Evolutionary conservation across 2,329 filamentous ascomycete genomes (phyloP).

Genomic region (Hypoxylon rubiginosum): DNA sequence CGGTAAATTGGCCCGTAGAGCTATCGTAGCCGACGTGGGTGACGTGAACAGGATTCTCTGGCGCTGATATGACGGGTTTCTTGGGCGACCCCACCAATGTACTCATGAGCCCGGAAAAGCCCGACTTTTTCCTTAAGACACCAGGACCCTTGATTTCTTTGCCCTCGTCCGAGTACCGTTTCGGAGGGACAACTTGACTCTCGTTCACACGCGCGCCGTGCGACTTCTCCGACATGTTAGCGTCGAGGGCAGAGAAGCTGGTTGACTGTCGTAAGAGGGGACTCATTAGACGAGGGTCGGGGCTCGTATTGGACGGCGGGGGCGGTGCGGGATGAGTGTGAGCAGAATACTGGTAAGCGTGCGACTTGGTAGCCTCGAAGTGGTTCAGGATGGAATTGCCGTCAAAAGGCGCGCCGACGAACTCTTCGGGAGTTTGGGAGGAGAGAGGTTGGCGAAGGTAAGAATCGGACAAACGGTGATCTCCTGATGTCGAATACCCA

Average conservation of each 20-base stretch:
- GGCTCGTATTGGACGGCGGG: constrained; percentile 60
- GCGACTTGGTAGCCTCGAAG: constrained; percentile 66
- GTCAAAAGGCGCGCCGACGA: constrained; percentile 76
- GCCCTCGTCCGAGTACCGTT: constrained; percentile 84
- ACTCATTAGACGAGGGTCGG: constrained; percentile 66
- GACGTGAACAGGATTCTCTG: constrained; percentile 97
- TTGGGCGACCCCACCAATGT: constrained; percentile 86
- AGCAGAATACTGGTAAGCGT: constrained; percentile 52
- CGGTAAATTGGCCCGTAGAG: constrained; percentile 94
- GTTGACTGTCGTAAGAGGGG: constrained; percentile 74
- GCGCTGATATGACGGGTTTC: constrained; percentile 94
- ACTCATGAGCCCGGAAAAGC: constrained; percentile 89
- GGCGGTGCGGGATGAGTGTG: constrained; percentile 49
- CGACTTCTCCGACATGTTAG: constrained; percentile 63
- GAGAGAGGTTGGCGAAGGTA: constrained; percentile 57
- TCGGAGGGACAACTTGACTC: constrained; percentile 66
- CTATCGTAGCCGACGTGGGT: constrained; percentile 99
- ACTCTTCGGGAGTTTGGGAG: constrained; percentile 67
- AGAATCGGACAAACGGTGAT: constrained; percentile 53
- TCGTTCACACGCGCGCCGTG: constrained; percentile 59
- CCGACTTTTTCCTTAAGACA: constrained; percentile 84
- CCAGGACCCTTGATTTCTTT: constrained; percentile 71
- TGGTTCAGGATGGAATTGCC: constrained; percentile 71
- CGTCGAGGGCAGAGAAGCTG: constrained; percentile 70
- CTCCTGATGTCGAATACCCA: constrained; percentile 26